These are phyloP conservation scores for Sporisorium sorghi DNA, from an alignment of 1,284 basidiomycete species.

Conservation along the genomic window DNA sequence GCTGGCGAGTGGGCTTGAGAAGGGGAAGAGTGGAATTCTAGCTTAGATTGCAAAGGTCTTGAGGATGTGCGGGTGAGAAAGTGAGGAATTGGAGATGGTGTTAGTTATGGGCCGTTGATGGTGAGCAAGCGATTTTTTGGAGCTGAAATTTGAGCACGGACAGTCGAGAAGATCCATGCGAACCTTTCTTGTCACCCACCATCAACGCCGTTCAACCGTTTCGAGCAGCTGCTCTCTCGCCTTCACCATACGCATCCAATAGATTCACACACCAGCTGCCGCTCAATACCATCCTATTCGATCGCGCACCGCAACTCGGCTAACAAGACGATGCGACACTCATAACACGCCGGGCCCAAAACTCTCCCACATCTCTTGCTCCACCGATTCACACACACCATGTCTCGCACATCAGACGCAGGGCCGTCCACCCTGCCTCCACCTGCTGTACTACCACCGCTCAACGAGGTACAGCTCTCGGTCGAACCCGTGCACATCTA, in stretches of 20 bases:
- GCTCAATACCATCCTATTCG: neutral
- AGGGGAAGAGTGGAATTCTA: neutral
- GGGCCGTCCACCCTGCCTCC: constrained; percentile 12
- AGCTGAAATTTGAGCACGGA: constrained; percentile 8
- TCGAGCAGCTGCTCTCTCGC: neutral
- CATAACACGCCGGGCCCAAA: neutral
- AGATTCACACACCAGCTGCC: neutral
- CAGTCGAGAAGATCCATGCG: constrained; percentile 12
- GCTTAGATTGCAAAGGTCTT: neutral
- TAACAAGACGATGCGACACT: constrained; percentile 1
- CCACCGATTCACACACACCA: neutral
- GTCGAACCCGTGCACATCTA: constrained; percentile 45
- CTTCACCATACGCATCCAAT: neutral
- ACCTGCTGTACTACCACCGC: neutral
- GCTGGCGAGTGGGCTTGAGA: constrained; percentile 30
- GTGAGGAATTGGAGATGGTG: constrained; percentile 6
- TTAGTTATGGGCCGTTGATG: neutral
- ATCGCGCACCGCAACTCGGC: neutral
- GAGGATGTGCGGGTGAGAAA: neutral
- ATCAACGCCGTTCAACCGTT: neutral
- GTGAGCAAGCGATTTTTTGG: neutral
- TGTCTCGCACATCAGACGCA: constrained; percentile 9
- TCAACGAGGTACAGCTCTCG: constrained; percentile 17
- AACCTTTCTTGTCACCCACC: neutral
- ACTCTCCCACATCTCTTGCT: neutral